phyloP scores from a whole-genome alignment of 768 basidiomycete genomes.

The Boletus vinaceobasis region DNA sequence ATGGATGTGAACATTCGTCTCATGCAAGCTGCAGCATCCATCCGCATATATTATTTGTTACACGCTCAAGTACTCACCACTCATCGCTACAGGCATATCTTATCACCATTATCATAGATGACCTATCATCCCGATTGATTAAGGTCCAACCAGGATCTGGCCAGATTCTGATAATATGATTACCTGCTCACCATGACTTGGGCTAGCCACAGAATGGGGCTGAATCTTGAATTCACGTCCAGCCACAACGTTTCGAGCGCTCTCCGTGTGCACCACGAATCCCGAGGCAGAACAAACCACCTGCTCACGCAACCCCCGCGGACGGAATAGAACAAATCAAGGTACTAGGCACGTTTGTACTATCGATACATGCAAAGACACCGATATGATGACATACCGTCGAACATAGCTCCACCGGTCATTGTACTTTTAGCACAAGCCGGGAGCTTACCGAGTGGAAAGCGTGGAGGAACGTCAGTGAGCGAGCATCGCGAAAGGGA shows the following conservation, averaged over 20 bases:
- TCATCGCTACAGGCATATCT: slow-evolving; percentile 29
- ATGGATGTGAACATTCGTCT: neutral
- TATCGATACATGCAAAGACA: neutral
- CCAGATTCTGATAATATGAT: neutral
- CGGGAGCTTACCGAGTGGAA: too few relatives aligned
- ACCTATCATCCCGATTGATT: slow-evolving; percentile 9
- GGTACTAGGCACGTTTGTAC: neutral
- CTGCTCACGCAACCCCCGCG: neutral
- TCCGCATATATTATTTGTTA: slow-evolving; percentile 16
- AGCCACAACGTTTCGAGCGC: neutral
- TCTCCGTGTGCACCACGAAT: too few relatives aligned
- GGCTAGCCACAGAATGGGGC: neutral
- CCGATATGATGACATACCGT: neutral
- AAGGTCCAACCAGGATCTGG: neutral
- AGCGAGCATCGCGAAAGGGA: too few relatives aligned
- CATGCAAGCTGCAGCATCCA: slow-evolving; percentile 5
- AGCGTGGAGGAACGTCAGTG: too few relatives aligned
- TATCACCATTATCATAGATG: slow-evolving; percentile 27
- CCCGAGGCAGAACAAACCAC: neutral
- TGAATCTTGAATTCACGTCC: neutral
- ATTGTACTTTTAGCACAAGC: neutral
- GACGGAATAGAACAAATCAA: neutral
- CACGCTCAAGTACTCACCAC: slow-evolving; percentile 28
- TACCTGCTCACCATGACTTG: neutral
- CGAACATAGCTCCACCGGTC: neutral